Base-by-base conservation (phyloP, 352 stramenopile genomes). In the Globisporangium parvum region DNA sequence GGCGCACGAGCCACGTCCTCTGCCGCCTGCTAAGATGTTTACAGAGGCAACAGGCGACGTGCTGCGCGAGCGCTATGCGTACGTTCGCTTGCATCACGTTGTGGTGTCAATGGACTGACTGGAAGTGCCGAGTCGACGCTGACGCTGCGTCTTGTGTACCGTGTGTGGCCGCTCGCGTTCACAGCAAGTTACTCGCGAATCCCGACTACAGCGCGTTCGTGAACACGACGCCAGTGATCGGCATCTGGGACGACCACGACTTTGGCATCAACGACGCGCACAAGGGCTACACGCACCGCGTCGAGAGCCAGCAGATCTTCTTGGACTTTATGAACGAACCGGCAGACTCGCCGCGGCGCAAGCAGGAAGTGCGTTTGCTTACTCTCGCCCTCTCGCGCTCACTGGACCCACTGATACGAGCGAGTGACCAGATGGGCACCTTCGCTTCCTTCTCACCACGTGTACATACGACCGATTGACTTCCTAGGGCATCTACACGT, bases 191-290 rank as follows among this genome's bases (percentile, higher is more conserved):
- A 54, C 41, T 80, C 31, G 67, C 67, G 6, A 85, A 91, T 57
- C 65, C 75, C 3, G 77, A 90, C 53, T 93, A 93, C 66, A 65
- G 56, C 14, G 51, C 66, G 50, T 87, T 94, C 35, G 70, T 74
- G 17, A 71, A 71, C 39, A 70, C 46, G 47, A 89, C 77, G 52
- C 85, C 85, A 6, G 74, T 91, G 44, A 89, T 94, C 44, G 85
- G 78, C n/a, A 89, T 91, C 55, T 94, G 85, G 85, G 82, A 96
- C 61, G 88, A 96, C 66, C 87, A 96, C 58, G 88, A 96, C 63
- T 96, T 91, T 54, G 88, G 88, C n/a, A 89, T 91, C 49, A 96
- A 96, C 59, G 86, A 96, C 52, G 85, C 77, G 11, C 69, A 85
- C 64, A 94, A 90, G 41, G 60, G 70, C 5, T 96, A 81, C 59